These are phyloP conservation scores for Tetrapisispora taiwanensis DNA, from an alignment of 805 yeast genomes.

Conservation along the genomic window DNA sequence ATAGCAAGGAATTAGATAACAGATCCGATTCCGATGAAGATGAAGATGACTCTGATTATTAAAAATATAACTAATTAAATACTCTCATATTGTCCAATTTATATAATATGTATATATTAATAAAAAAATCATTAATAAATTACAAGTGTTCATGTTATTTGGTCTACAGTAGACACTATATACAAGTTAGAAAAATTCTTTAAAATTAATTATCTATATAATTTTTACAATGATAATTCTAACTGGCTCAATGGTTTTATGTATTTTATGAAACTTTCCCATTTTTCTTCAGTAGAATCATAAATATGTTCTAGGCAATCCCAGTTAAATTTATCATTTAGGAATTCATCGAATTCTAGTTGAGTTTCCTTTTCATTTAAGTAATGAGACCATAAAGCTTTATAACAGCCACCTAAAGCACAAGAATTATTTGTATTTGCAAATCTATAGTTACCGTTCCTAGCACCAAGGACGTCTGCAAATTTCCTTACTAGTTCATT, in stretches of 20 bases:
- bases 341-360: slow-evolving; percentile 35
- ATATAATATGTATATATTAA: slow-evolving; percentile 1
- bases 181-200: no score
- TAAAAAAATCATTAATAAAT: not conserved
- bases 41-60: slow-evolving; percentile 31
- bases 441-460: slow-evolving; percentile 54
- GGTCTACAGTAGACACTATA: no score
- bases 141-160: not conserved
- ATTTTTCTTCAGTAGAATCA: slow-evolving; percentile 16
- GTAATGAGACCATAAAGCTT: slow-evolving; percentile 62
- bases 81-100: not conserved
- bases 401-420: slow-evolving; percentile 84
- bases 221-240: slow-evolving; percentile 12
- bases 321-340: slow-evolving; percentile 40
- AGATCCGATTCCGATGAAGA: slow-evolving; percentile 77
- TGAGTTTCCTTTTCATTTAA: slow-evolving; percentile 22
- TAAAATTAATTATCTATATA: not conserved
- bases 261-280: slow-evolving; percentile 26
- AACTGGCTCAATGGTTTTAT: slow-evolving; percentile 25
- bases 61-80: not conserved
- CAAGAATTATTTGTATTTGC: slow-evolving; percentile 78
- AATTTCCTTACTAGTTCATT: slow-evolving; percentile 55
- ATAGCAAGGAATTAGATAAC: slow-evolving; percentile 83
- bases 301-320: slow-evolving; percentile 25
- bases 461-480: slow-evolving; percentile 55